Evolutionary conservation across 2,329 filamentous ascomycete genomes (phyloP).

Genomic region (Pseudogymnoascus sp.): DNA sequence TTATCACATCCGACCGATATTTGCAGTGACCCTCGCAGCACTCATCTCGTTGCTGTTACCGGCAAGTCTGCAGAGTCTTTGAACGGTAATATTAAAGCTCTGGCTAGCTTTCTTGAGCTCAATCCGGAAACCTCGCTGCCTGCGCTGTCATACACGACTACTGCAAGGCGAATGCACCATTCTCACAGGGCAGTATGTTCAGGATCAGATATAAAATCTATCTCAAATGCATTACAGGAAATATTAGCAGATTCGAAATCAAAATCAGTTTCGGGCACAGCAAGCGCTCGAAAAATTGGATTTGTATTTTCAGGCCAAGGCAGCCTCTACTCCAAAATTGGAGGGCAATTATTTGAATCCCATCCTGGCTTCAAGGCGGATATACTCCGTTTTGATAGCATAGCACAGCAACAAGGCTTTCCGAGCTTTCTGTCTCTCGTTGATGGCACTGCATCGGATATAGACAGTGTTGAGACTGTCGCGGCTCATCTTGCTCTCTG

Average conservation of each 20-base stretch:
- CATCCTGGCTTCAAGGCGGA: slow-evolving; percentile 30
- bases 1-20: not conserved
- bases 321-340: slow-evolving; percentile 31
- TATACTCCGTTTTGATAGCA: not conserved
- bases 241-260: slow-evolving; percentile 36
- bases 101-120: slow-evolving; percentile 21
- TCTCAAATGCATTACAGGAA: not conserved
- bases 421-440: slow-evolving; percentile 28
- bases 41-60: slow-evolving; percentile 38
- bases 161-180: slow-evolving; percentile 47
- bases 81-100: slow-evolving; percentile 19
- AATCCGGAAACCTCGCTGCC: slow-evolving; percentile 16
- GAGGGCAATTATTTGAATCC: not conserved
- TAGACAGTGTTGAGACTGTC: slow-evolving; percentile 39
- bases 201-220: slow-evolving; percentile 29
- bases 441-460: slow-evolving; percentile 32
- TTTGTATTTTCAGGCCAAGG: slow-evolving; percentile 14
- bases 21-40: slow-evolving; percentile 33
- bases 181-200: slow-evolving; percentile 44
- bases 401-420: slow-evolving; percentile 6
- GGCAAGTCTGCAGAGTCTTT: slow-evolving; percentile 34
- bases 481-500: slow-evolving; percentile 45
- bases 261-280: slow-evolving; percentile 28
- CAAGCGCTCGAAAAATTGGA: slow-evolving; percentile 23
- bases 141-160: slow-evolving; percentile 17